Evolutionary conservation across 2,329 filamentous ascomycete genomes (phyloP), one percentile per base, ranked within the genome.

Genomic region (Akanthomyces muscarius): DNA sequence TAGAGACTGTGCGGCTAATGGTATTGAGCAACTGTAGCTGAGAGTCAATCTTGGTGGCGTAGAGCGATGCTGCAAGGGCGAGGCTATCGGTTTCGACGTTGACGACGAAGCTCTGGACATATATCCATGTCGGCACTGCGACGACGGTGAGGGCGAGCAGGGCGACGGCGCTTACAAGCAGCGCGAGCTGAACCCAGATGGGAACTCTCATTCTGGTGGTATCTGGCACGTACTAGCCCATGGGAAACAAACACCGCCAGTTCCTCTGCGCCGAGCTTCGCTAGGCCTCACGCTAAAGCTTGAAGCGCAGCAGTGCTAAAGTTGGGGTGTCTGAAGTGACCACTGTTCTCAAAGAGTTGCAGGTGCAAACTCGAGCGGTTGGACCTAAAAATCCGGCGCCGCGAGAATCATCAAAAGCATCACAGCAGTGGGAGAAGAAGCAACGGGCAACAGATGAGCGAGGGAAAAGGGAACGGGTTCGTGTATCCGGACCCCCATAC

Each of bases 151-250:
- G 83, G 61, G 89, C 88, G 63, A 90, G 78, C 63, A 96, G 83
- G 55, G 91, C 87, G 64, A 89, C 86, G 64, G 91, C 72, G 67
- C 95, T 80, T 70, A 97, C 91, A 67, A 97, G 82, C 74, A 88
- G 82, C 68, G 87, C 91, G 69, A 97, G 83, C 83, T 97, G 93
- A 78, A 93, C 88, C 68, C 92, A 86, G 71, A 97, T 97, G 63
- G 90, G 89, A 74, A 97, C 86, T 75, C 92, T 87, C 91, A 97
- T 94, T 64, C 62, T 73, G 64, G 38, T 16, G 25, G 6, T 10
- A 30, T 50, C 16, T 50, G 14, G 47, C 14, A 16, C 2, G 14
- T 41, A 41, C 38, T 16, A 41, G 14, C 5, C 25, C 25, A 25
- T 23, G 21, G 45, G 23, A 5, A 18, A 21, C 13, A 16, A 50